Evolutionary conservation across 2,329 filamentous ascomycete species (phyloP), one percentile per base, ranked within the genome.

Genomic region (Aschersonia sp.): DNA sequence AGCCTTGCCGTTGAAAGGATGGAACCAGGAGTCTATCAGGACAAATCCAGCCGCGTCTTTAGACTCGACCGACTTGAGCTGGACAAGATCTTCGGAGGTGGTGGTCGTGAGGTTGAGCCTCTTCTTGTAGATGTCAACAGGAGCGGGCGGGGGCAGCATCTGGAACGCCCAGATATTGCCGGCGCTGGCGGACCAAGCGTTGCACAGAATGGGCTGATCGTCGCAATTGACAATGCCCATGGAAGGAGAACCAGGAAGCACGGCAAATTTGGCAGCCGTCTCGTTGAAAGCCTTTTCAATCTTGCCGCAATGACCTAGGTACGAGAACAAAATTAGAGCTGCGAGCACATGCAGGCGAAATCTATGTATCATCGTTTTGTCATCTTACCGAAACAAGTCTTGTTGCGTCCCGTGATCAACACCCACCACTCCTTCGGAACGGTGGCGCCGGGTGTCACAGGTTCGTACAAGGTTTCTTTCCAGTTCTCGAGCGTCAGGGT

Each of bases 351-450:
- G 32, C 42, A 30, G 2, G 30, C 29, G 48, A 31, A 5, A 40
- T n/a, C 2, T 9, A 2, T 42, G 40, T 42, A n/a, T 12, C 10
- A 4, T 12, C 20, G n/a, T 9, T 9, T 9, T 12, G 5, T 30
- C 43, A 51, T 56, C 72, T 50, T 67, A 79, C 77, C 75, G 60
- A 75, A 82, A 69, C 85, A 91, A 32, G 85, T 88, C 69, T 80
- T 83, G 72, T 89, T 89, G 55, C 83, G 73, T 48, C 85, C 85
- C 7, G 80, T 85, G 55, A 87, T 67, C 55, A 85, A 73, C 51
- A 91, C 69, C 72, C 84, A 81, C 83, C 83, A 89, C 65, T 88
- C 82, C 65, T 84, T 82, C 4, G 84, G 82, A 52, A 71, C 73
- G 9, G 76, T 75, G 52, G 75, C 73, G 31, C 65, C 76, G 6